phyloP scores from a whole-genome alignment of 371 early-diverging fungal genomes.

The Lichtheimia ramosa region DNA sequence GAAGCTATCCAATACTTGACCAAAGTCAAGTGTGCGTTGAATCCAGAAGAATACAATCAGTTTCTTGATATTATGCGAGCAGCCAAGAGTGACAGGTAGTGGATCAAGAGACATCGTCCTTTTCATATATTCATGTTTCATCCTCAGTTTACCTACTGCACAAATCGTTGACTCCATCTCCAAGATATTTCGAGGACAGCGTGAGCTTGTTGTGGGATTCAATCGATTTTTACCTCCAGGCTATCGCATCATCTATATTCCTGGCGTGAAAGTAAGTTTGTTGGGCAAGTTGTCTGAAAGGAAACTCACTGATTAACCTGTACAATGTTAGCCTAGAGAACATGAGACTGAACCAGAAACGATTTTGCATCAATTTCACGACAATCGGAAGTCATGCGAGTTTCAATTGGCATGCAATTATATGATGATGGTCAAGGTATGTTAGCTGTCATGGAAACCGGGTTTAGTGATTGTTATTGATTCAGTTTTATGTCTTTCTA shows the following conservation, averaged over 20 bases:
- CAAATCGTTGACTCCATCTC: slow-evolving; percentile 95
- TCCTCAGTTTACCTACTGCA: slow-evolving; percentile 22
- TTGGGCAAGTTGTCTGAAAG: slow-evolving; percentile 41
- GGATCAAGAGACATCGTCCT: slow-evolving; percentile 56
- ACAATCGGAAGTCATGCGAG: neutral
- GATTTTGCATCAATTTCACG: neutral
- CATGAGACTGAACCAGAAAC: neutral
- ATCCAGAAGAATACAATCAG: slow-evolving; percentile 93
- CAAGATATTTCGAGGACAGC: slow-evolving; percentile 88
- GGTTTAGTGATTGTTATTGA: neutral
- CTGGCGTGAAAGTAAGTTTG: slow-evolving; percentile 80
- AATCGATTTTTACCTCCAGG: slow-evolving; percentile 98
- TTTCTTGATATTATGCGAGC: slow-evolving; percentile 96
- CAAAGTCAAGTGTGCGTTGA: slow-evolving; percentile 26
- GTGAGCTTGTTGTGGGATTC: slow-evolving; percentile 92
- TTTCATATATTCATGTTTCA: neutral
- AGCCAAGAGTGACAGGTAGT: slow-evolving; percentile 76
- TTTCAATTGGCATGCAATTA: neutral
- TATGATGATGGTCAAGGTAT: neutral
- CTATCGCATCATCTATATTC: slow-evolving; percentile 84
- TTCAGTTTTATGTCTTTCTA: neutral
- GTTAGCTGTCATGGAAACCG: neutral
- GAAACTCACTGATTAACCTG: neutral
- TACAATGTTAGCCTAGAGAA: no score
- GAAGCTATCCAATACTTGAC: slow-evolving; percentile 13